Base-by-base conservation (phyloP, 192 early-diverging fungal species). In the Coemansia sp. region DNA sequence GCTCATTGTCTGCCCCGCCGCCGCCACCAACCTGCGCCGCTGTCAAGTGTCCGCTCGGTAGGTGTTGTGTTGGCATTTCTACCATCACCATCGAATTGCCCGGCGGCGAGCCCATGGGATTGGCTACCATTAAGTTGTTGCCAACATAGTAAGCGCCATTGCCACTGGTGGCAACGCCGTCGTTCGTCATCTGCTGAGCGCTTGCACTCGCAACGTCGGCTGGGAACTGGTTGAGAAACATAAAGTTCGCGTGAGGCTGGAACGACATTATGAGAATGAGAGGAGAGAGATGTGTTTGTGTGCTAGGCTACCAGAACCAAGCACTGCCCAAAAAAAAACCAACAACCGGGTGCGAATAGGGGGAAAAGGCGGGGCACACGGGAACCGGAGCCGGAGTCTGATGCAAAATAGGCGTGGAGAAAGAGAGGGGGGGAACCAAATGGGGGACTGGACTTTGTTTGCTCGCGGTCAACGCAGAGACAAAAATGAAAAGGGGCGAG, bases 401-500 rank as follows among this genome's bases (percentile, higher is more conserved):
- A 59, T 64, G 63, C 38, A 46, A 64, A 64, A n/a, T 46, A 60
- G 41, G 27, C 68, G 54, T 31, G 34, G 44, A 46, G 63, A 13
- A 18, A 5, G 1, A 27, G 27, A 38, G 24, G 12, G 49, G 20
- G 59, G 24, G 59, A 24, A 63, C 46, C 42, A 49, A 44, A 65
- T 31, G 59, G 49, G 62, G 47, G 31, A 54, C 43, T 33, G 49
- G 22, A 60, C 41, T 49, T 71, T 31, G 29, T 75, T 76, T 73
- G 82, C 82, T 84, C 77, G 82, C 82, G 82, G 69, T 84, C 82
- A 84, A 84, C 82, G 82, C 82, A 52, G 77, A 84, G 77, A 67
- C 82, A 74, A 84, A 67, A 63, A 65, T 62, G 59, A 64, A 65
- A 62, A 55, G 63, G 68, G 41, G 42, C 47, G 52, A 73, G 41